A percentile compares a stretch with the other conserved stretches of the same genome.
These are phyloP conservation scores for Solanum piurae DNA, from an alignment of 257 asterid genomes.

Conservation along the genomic window DNA sequence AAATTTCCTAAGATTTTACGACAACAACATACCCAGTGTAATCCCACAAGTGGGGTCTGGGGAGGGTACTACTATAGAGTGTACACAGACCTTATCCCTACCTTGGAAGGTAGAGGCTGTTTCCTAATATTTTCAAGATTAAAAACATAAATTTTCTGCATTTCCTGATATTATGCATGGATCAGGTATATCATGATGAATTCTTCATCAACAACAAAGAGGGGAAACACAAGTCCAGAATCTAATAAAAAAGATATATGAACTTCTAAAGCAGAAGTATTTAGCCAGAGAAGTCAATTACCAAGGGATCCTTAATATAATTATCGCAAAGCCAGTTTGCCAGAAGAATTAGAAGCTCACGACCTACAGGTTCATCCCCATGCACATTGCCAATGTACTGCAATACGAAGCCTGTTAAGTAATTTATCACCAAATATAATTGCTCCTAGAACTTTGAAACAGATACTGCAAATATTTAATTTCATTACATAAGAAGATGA, in stretches of 20 bases:
- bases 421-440: conserved; percentile 10
- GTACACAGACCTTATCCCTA: neutral
- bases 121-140: neutral
- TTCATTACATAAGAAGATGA: neutral
- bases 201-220: neutral
- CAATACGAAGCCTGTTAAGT: conserved; percentile 21
- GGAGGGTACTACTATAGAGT: neutral
- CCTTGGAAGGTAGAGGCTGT: neutral
- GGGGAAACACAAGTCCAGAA: neutral
- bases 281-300: conserved; percentile 16
- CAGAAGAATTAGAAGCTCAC: conserved; percentile 76
- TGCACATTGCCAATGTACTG: conserved; percentile 96
- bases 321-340: conserved; percentile 90
- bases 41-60: neutral
- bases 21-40: neutral
- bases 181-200: too few relatives aligned
- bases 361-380: conserved; percentile 99
- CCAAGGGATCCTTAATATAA: conserved; percentile 81
- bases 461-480: neutral
- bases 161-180: too few relatives aligned
- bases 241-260: neutral
- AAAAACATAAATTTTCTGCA: neutral
- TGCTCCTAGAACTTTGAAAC: neutral
- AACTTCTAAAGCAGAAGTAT: neutral
- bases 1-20: neutral